Percentiles rank a stretch among this genome's conserved stretches.
phyloP scores from a whole-genome alignment of 768 basidiomycete genomes.

The Lepiota subincarnata region DNA sequence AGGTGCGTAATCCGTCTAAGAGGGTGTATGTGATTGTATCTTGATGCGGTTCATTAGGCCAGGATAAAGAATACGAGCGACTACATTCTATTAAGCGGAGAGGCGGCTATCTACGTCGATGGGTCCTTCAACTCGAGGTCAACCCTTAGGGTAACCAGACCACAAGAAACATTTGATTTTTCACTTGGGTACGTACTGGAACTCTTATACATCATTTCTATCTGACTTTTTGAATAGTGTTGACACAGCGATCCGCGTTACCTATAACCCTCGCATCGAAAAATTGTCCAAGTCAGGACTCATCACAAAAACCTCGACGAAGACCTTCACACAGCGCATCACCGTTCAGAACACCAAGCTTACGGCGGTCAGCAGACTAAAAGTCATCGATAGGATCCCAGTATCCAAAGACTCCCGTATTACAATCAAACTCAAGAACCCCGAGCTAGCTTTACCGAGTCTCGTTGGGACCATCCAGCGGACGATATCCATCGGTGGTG shows the following conservation, averaged over 20 bases:
- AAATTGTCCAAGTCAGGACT: slow-evolving; percentile 30
- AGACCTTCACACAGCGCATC: slow-evolving; percentile 31
- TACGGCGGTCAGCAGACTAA: slow-evolving; percentile 21
- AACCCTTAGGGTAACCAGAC: slow-evolving; percentile 28
- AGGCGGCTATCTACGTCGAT: slow-evolving; percentile 36
- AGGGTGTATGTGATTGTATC: background rate
- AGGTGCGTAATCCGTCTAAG: slow-evolving; percentile 16
- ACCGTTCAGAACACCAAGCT: slow-evolving; percentile 33
- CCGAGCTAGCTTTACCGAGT: slow-evolving; percentile 19
- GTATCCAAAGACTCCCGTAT: slow-evolving; percentile 29
- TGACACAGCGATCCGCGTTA: slow-evolving; percentile 35
- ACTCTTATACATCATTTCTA: background rate
- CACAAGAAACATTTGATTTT: slow-evolving; percentile 36
- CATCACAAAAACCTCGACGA: slow-evolving; percentile 26
- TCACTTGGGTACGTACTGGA: slow-evolving; percentile 30
- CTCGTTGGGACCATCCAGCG: background rate
- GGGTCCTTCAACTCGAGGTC: slow-evolving; percentile 37
- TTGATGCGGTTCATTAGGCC: slow-evolving; percentile 20
- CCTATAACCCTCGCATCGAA: slow-evolving; percentile 33
- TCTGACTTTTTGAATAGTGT: slow-evolving; percentile 19
- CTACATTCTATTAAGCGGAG: slow-evolving; percentile 31
- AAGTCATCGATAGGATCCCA: slow-evolving; percentile 33
- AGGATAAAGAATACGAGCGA: slow-evolving; percentile 36
- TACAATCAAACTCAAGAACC: slow-evolving; percentile 27
- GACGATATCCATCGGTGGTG: background rate